Conservation (phyloP, 106 monocot species). For the Alisma plantagoaquatica region DNA sequence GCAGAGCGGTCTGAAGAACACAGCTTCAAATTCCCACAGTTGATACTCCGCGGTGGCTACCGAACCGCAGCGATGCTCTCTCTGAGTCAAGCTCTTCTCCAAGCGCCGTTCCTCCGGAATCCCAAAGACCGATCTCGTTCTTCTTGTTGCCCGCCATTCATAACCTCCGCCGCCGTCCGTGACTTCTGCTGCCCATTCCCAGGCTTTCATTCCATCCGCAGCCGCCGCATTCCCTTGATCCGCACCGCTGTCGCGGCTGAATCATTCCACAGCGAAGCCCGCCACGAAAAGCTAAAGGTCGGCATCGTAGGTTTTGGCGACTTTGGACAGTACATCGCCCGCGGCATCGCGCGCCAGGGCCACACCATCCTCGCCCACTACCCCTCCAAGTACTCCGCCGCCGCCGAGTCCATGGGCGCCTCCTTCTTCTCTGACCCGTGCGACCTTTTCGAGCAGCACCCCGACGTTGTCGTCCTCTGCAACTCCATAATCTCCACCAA, state of each 20-base stretch:
- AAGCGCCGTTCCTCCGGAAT: too few species aligned
- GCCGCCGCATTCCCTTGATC: slow-evolving; percentile 3
- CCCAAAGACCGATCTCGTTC: too few species aligned
- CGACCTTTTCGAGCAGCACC: slow-evolving; percentile 64
- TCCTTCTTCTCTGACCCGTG: slow-evolving; percentile 39
- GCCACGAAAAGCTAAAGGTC: slow-evolving; percentile 34
- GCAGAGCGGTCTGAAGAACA: too few species aligned
- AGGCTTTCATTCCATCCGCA: too few species aligned
- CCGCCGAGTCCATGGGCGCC: slow-evolving; percentile 33
- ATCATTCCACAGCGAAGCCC: slow-evolving; percentile 34
- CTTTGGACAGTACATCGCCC: slow-evolving; percentile 53
- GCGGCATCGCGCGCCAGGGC: slow-evolving; percentile 31
- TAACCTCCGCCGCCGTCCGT: too few species aligned
- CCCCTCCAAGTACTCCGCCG: slow-evolving; percentile 39
- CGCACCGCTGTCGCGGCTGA: slow-evolving; percentile 43
- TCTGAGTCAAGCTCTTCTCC: too few species aligned
- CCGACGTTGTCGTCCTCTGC: slow-evolving; percentile 44
- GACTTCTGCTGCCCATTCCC: too few species aligned
- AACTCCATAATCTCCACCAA: slow-evolving; percentile 37
- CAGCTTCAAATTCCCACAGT: too few species aligned
- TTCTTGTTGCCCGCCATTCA: too few species aligned
- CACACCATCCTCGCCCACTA: slow-evolving; percentile 56
- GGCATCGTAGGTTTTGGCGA: slow-evolving; percentile 62
- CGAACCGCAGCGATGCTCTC: too few species aligned
- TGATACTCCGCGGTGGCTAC: too few species aligned